Evolutionary conservation across 352 stramenopile species (phyloP), one percentile per base, ranked within the genome.

Genomic region (Phytophthora cryptogea): DNA sequence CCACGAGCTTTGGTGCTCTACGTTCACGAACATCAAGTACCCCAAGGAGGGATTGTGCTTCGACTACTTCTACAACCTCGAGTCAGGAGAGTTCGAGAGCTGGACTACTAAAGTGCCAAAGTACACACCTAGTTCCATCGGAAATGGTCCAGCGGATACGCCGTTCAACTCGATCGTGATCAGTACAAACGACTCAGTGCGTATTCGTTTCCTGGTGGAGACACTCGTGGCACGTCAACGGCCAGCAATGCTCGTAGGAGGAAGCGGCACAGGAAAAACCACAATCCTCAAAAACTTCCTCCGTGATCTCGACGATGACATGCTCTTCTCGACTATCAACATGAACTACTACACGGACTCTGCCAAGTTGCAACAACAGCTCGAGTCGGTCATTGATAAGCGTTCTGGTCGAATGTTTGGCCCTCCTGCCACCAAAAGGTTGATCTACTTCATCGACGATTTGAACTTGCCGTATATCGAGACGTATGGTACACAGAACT

Each of bases 291-390:
- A 98, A 67, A 97, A 98, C 48, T 99, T 98, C 66, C 70, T 98
- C 14, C 82, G 88, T 2, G 88, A 87, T 61, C 40, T 91, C 0
- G 83, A 95, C 43, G 96, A 99, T 44, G 91, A 97, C 48, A 97
- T 99, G 80, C 74, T 99, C 28, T 97, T 91, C 70, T 97, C 94
- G 48, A 98, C 88, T 60, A 98, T 99, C 72, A 98, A 98, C 72
- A 98, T 99, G 95, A 98, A 96, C 59, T 98, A 98, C 75, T 98
- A 97, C 75, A 98, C 91, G 3, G 91, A 98, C 64, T 98, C 91
- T 17, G 96, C 88, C 66, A 97, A 96, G 43, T 68, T 98, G 7
- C 94, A 98, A 61, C 86, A 97, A 54, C 95, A 99, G 57, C 72
- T 99, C 20, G 96, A 99, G 67, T 92, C 96, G 0, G 94, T 98